These are phyloP conservation scores for Raffaelea ambrosiae DNA, from an alignment of 2,329 filamentous ascomycete genomes.

Conservation along the genomic window DNA sequence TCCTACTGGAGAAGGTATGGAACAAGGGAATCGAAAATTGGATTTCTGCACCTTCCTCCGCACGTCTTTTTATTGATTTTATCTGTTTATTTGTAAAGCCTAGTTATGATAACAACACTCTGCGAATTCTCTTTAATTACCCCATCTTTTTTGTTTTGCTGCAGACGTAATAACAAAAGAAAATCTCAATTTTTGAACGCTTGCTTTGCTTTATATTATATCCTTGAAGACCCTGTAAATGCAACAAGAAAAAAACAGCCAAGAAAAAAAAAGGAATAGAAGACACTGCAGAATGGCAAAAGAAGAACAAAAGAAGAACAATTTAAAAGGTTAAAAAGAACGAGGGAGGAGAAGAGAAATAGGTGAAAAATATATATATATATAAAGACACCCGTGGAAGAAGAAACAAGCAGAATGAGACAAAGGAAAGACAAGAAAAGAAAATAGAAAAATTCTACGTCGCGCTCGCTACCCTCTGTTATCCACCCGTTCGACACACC, in stretches of 20 bases:
- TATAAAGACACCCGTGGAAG: too few relatives aligned
- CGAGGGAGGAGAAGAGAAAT: not conserved
- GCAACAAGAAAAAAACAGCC: not conserved
- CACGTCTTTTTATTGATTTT: not conserved
- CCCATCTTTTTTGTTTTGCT: not conserved
- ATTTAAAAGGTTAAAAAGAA: not conserved
- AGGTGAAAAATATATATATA: not conserved
- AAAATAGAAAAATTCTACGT: not conserved
- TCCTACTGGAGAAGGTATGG: too few relatives aligned
- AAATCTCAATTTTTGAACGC: too few relatives aligned
- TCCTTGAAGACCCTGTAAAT: not conserved
- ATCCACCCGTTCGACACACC: too few relatives aligned
- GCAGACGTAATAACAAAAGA: too few relatives aligned
- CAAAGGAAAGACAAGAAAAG: not conserved
- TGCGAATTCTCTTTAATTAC: not conserved
- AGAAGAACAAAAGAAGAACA: not conserved
- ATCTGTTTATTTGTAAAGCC: not conserved
- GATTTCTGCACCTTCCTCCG: not conserved
- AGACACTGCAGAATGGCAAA: too few relatives aligned
- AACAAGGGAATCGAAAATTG: too few relatives aligned
- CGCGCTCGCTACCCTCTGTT: too few relatives aligned
- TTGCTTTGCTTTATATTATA: not conserved
- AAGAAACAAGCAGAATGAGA: not conserved
- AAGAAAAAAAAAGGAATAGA: not conserved
- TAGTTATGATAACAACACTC: too few relatives aligned